These are phyloP conservation scores for Entomortierella chlamydospora DNA, from an alignment of 192 early-diverging fungal genomes.

Conservation along the genomic window DNA sequence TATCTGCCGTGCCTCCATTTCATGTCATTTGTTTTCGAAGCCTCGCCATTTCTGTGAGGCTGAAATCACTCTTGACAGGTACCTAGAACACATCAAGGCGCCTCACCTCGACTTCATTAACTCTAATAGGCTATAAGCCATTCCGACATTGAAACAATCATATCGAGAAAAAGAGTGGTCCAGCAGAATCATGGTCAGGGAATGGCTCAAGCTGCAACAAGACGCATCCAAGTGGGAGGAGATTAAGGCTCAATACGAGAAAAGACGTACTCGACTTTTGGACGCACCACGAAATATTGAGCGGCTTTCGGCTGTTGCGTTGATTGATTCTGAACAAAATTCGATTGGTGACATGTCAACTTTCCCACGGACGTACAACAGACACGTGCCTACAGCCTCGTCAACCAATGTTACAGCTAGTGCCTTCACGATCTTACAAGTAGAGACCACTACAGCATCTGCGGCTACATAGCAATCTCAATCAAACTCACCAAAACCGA, in stretches of 20 bases:
- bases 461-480: neutral
- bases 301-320: neutral
- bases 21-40: slow-evolving; percentile 27
- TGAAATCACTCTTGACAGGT: slow-evolving; percentile 9
- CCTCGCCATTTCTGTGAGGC: slow-evolving; percentile 38
- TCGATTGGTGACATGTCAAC: too few relatives aligned
- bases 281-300: slow-evolving; percentile 21
- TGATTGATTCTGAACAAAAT: too few relatives aligned
- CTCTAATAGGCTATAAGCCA: neutral
- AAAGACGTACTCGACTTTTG: slow-evolving; percentile 8
- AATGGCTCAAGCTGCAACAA: slow-evolving; percentile 21
- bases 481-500: neutral
- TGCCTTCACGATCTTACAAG: neutral
- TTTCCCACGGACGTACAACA: neutral
- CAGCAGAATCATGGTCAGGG: slow-evolving; percentile 3
- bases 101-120: neutral
- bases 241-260: slow-evolving; percentile 26
- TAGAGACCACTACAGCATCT: neutral
- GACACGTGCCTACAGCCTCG: neutral
- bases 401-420: neutral
- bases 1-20: slow-evolving; percentile 17
- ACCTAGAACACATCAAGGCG: neutral
- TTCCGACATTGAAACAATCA: too few relatives aligned
- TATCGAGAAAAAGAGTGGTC: neutral
- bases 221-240: slow-evolving; percentile 43